Evolutionary conservation across 129 eudicot genomes (phyloP).

Genomic region (Tanacetum coccineum): DNA sequence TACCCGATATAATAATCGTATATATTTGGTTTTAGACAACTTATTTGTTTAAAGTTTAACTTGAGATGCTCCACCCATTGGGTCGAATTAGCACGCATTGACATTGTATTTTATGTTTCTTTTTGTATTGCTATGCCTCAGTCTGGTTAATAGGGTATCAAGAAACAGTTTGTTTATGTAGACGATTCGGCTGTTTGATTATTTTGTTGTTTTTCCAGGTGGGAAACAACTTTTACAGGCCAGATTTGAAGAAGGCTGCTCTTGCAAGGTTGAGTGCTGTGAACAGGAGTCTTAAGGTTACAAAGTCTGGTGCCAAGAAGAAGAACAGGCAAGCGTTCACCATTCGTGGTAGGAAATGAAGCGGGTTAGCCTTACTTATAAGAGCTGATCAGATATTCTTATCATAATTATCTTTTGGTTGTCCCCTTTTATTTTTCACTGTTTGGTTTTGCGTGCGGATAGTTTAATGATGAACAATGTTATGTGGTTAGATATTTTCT

Average conservation of each 20-base stretch:
- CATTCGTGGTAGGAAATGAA: constrained; percentile 40
- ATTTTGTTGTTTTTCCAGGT: constrained; percentile 37
- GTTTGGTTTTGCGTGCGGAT: constrained; percentile 8
- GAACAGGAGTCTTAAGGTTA: constrained; percentile 82
- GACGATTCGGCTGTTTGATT: not conserved
- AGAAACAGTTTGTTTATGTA: too few species aligned
- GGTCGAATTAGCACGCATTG: too few species aligned
- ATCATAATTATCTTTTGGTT: constrained; percentile 16
- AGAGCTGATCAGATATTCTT: constrained; percentile 11
- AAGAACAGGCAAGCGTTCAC: constrained; percentile 79
- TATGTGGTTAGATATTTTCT: not conserved
- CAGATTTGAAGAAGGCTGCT: constrained; percentile 96
- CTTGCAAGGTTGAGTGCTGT: constrained; percentile 92
- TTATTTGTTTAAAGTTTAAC: too few species aligned
- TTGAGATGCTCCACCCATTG: too few species aligned
- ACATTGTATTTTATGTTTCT: too few species aligned
- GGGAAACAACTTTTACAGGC: constrained; percentile 78
- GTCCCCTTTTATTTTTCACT: not conserved
- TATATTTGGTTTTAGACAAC: too few species aligned
- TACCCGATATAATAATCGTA: too few species aligned
- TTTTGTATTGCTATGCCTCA: too few species aligned
- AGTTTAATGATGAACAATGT: not conserved
- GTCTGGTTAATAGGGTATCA: too few species aligned
- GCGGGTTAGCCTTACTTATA: not conserved
- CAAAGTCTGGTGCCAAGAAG: constrained; percentile 94